Conservation (phyloP, 179 eudicot species). For the Camellia oleifera region DNA sequence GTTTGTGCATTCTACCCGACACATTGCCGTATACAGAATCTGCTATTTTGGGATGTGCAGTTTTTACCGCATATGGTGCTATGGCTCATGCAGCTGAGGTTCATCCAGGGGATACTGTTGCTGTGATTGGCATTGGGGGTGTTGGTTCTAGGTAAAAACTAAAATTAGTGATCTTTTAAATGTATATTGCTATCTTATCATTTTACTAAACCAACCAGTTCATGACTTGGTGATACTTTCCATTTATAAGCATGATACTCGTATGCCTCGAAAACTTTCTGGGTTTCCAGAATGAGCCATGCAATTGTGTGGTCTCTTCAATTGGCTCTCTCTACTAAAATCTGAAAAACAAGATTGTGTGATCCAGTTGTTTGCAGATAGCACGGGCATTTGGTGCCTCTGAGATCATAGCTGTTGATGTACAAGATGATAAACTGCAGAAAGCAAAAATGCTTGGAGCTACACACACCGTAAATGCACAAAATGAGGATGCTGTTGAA, state of each 20-base stretch:
- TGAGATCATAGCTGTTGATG: conserved; percentile 90
- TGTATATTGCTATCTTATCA: not conserved
- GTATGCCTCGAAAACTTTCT: not conserved
- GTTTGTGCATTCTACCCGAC: conserved; percentile 66
- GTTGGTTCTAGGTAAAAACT: conserved; percentile 89
- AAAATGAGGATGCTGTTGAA: conserved; percentile 74
- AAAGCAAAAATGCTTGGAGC: conserved; percentile 86
- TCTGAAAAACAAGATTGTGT: conserved; percentile 20
- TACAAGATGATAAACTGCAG: conserved; percentile 85
- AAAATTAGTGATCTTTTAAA: not conserved
- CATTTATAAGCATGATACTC: not conserved
- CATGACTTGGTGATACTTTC: not conserved
- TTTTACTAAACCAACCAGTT: not conserved
- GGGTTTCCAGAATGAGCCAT: not conserved
- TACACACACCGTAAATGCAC: conserved; percentile 76
- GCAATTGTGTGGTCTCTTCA: not conserved
- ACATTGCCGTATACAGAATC: conserved; percentile 94
- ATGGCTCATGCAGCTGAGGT: conserved; percentile 98
- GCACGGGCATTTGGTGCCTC: conserved; percentile 99
- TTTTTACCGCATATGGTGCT: conserved; percentile 98
- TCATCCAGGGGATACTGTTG: conserved; percentile 92
- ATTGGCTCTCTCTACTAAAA: not conserved
- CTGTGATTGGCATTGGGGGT: conserved; percentile 97
- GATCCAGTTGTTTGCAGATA: conserved; percentile 93
- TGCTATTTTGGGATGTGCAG: conserved; percentile 97